Conservation (phyloP, 768 basidiomycete species). For the Tulasnella sp. region DNA sequence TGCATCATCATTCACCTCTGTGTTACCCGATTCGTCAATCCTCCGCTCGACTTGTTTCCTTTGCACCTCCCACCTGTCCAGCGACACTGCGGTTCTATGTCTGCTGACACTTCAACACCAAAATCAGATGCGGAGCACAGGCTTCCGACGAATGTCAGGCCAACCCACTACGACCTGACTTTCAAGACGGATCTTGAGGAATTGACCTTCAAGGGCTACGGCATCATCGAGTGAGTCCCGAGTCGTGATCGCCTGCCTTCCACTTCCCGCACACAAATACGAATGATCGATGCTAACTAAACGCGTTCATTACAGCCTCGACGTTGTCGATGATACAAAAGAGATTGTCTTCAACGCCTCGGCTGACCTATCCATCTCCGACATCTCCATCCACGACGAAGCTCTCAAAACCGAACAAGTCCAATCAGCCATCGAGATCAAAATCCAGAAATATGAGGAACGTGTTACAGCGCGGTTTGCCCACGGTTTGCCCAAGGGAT, state of each 20-base stretch:
- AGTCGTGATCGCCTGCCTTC: neutral
- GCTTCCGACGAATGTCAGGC: constrained; percentile 32
- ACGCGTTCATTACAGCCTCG: constrained; percentile 53
- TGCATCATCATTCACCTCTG: neutral
- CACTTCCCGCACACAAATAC: no score
- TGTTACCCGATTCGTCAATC: neutral
- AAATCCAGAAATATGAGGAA: constrained; percentile 60
- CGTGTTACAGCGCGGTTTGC: constrained; percentile 61
- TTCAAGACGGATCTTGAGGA: constrained; percentile 58
- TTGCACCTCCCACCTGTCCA: neutral
- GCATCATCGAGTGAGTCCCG: constrained; percentile 58
- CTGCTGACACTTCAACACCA: neutral
- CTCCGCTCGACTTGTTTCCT: neutral
- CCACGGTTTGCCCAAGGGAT: constrained; percentile 56
- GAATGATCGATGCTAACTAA: no score
- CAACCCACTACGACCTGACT: constrained; percentile 40
- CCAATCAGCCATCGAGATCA: constrained; percentile 43
- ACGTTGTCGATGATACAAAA: constrained; percentile 59
- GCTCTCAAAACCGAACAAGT: constrained; percentile 50
- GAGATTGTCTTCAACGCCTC: constrained; percentile 60
- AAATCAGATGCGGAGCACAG: constrained; percentile 22
- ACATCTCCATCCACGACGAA: constrained; percentile 54
- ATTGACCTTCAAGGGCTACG: constrained; percentile 72
- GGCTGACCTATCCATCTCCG: constrained; percentile 54
- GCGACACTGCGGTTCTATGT: neutral